Evolutionary conservation across 352 stramenopile species (phyloP).

Genomic region (Blastocystis sp.): DNA sequence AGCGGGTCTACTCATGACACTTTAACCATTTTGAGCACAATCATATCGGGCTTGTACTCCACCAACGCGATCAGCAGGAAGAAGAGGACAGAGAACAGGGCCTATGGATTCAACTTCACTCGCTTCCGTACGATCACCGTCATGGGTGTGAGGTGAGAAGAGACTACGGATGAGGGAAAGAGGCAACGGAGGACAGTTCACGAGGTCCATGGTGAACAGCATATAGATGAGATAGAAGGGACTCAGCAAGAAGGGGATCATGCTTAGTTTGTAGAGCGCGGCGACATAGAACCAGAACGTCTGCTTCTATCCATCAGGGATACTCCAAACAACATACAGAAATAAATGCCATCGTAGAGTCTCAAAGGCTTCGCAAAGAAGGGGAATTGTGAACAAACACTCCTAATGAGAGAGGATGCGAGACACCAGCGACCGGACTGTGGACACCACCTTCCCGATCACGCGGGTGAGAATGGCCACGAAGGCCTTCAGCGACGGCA

Average conservation of each 20-base stretch:
- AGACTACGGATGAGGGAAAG: not conserved
- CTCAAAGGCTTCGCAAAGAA: not conserved
- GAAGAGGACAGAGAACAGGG: slow-evolving; percentile 4
- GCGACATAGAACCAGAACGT: slow-evolving; percentile 67
- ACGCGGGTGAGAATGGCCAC: not conserved
- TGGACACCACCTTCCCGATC: not conserved
- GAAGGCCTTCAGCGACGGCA: not conserved
- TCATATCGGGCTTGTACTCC: slow-evolving; percentile 48
- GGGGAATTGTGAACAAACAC: not conserved
- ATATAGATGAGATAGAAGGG: slow-evolving; percentile 47
- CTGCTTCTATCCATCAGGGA: slow-evolving; percentile 5
- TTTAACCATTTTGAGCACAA: not conserved
- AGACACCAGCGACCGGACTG: not conserved
- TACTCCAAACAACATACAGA: not conserved
- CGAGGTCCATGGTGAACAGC: slow-evolving; percentile 57
- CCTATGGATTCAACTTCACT: not conserved
- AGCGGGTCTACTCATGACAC: not conserved
- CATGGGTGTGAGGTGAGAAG: not conserved
- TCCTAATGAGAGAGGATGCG: not conserved
- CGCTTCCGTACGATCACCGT: not conserved
- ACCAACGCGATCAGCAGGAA: slow-evolving; percentile 24
- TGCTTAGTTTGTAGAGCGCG: slow-evolving; percentile 55
- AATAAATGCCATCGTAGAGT: not conserved
- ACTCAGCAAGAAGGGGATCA: slow-evolving; percentile 61
- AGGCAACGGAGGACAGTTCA: not conserved